Percentiles rank a stretch among this genome's conserved stretches.
phyloP scores from a whole-genome alignment of 306 rosid species.

The Chamaecrista fasciculata region DNA sequence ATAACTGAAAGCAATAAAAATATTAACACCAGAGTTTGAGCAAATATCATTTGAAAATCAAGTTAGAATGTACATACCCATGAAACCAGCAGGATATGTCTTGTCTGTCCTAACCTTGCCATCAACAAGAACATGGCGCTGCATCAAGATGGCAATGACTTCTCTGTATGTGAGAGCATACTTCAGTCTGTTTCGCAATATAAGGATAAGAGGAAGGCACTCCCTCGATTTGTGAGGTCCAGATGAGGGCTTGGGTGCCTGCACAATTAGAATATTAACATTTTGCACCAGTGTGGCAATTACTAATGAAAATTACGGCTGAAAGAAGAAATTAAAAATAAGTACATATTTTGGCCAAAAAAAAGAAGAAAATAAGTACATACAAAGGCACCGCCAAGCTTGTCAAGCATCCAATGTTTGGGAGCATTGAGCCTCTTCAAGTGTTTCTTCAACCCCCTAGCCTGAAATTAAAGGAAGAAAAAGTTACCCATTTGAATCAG shows the following conservation, averaged over 20 bases:
- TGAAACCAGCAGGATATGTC: conserved; percentile 57
- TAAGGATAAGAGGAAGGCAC: conserved; percentile 59
- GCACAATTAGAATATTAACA: conserved; percentile 1
- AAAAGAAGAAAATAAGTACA: neutral
- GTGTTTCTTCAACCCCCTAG: conserved; percentile 76
- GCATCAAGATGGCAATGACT: conserved; percentile 60
- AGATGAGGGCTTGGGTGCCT: conserved; percentile 73
- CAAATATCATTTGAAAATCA: neutral
- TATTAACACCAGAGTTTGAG: neutral
- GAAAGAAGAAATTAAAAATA: neutral
- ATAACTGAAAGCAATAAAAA: neutral
- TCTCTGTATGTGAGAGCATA: conserved; percentile 64
- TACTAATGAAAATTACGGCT: neutral
- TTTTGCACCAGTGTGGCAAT: neutral
- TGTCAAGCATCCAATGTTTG: conserved; percentile 80
- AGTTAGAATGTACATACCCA: conserved; percentile 35
- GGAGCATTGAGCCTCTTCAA: conserved; percentile 76
- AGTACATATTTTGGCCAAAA: too few species aligned
- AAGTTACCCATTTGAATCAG: neutral
- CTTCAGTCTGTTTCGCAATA: conserved; percentile 52
- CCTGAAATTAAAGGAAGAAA: conserved; percentile 38
- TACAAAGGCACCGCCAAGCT: conserved; percentile 61
- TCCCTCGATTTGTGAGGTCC: conserved; percentile 67
- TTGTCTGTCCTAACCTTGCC: conserved; percentile 56
- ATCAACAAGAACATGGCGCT: conserved; percentile 57